phyloP scores from a whole-genome alignment of 2,329 filamentous ascomycete species.

The Leptographium procerum region DNA sequence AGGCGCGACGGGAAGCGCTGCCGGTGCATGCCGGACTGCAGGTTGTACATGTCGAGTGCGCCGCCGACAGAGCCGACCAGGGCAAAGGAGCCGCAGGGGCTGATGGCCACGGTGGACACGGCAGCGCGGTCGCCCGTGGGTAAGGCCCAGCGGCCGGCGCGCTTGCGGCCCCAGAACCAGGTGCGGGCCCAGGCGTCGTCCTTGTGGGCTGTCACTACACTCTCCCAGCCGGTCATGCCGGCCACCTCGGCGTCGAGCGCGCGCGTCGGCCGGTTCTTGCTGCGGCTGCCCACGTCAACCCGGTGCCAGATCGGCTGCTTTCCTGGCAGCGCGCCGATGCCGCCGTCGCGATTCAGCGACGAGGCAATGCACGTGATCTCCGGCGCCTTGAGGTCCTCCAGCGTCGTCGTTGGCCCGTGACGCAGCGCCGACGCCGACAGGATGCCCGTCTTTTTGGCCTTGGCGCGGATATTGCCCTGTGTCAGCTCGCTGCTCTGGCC shows the following conservation, averaged over 20 bases:
- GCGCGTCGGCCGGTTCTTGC: slow-evolving; percentile 46
- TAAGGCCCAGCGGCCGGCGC: slow-evolving; percentile 86
- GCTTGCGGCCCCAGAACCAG: slow-evolving; percentile 96
- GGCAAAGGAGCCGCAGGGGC: slow-evolving; percentile 86
- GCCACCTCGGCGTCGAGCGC: slow-evolving; percentile 56
- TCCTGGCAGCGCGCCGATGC: slow-evolving; percentile 74
- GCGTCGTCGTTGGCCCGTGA: slow-evolving; percentile 49
- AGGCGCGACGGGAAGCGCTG: slow-evolving; percentile 76
- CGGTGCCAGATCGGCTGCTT: slow-evolving; percentile 78
- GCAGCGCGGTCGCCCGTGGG: slow-evolving; percentile 73
- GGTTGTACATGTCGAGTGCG: slow-evolving; percentile 87
- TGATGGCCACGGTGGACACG: slow-evolving; percentile 79
- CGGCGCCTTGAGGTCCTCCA: slow-evolving; percentile 75
- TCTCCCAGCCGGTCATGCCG: slow-evolving; percentile 88
- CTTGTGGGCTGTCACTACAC: slow-evolving; percentile 84
- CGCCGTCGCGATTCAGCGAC: slow-evolving; percentile 87
- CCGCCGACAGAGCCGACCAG: slow-evolving; percentile 76
- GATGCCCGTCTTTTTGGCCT: slow-evolving; percentile 78
- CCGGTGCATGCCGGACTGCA: slow-evolving; percentile 83
- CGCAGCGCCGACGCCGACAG: slow-evolving; percentile 44
- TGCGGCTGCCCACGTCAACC: slow-evolving; percentile 20
- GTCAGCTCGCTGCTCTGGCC: slow-evolving; percentile 90
- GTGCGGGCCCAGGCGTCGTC: slow-evolving; percentile 77
- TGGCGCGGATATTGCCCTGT: slow-evolving; percentile 78
- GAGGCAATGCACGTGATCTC: slow-evolving; percentile 87